These are phyloP conservation scores for Uronychia setigera DNA, from an alignment of 73 alveolate genomes.

Conservation along the genomic window DNA sequence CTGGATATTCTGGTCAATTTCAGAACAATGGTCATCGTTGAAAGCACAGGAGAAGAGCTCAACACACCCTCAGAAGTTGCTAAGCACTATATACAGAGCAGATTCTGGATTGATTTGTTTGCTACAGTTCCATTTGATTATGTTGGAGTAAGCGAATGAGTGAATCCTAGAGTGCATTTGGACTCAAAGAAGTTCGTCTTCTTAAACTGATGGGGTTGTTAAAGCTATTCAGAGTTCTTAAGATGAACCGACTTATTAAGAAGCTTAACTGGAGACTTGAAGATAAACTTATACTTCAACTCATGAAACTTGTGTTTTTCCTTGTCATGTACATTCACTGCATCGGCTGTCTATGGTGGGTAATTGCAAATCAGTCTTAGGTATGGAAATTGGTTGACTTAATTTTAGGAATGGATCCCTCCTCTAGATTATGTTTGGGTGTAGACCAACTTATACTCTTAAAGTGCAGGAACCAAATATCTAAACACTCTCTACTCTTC, in stretches of 20 bases:
- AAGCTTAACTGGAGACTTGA: slow-evolving; percentile 34
- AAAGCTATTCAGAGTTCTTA: slow-evolving; percentile 51
- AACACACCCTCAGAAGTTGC: slow-evolving; percentile 54
- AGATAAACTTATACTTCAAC: slow-evolving; percentile 27
- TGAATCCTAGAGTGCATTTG: neutral
- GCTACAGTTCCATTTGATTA: slow-evolving; percentile 63
- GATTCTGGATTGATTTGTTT: slow-evolving; percentile 72
- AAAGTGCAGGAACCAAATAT: neutral
- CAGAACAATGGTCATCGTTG: slow-evolving; percentile 61
- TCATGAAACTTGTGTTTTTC: slow-evolving; percentile 40
- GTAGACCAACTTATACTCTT: neutral
- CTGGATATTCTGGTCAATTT: slow-evolving; percentile 62
- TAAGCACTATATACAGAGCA: slow-evolving; percentile 41
- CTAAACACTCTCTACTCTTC: slow-evolving; percentile 21
- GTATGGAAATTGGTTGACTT: neutral
- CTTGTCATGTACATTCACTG: slow-evolving; percentile 55
- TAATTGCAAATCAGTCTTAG: neutral
- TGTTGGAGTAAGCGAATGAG: neutral
- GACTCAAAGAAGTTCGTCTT: neutral
- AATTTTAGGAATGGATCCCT: slow-evolving; percentile 34
- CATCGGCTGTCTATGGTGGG: slow-evolving; percentile 59
- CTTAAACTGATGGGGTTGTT: slow-evolving; percentile 44
- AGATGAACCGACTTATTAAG: slow-evolving; percentile 41
- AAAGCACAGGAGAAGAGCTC: slow-evolving; percentile 70
- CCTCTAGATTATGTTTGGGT: slow-evolving; percentile 12